Percentiles rank a stretch among this genome's conserved stretches.
Evolutionary conservation across 2,329 filamentous ascomycete genomes (phyloP).

Genomic region (Tolypocladium paradoxum): DNA sequence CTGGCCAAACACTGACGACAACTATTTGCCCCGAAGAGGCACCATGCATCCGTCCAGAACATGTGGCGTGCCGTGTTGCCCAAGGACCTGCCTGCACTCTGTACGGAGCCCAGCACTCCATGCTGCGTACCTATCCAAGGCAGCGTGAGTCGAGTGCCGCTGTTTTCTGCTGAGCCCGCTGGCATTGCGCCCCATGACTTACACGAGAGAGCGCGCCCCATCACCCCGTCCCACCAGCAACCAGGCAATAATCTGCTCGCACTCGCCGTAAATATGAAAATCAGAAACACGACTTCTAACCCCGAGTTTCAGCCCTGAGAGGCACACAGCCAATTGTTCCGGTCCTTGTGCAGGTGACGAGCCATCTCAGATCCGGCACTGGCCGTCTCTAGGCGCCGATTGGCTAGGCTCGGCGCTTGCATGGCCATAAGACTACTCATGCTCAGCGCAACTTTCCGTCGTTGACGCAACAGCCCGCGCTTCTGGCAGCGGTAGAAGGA

Average conservation of each 20-base stretch:
- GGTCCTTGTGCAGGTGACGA: slow-evolving; percentile 4
- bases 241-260: not conserved
- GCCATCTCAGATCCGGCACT: not conserved
- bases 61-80: not conserved
- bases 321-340: not conserved
- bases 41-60: not conserved
- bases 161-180: not conserved
- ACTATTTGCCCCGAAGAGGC: too few relatives aligned
- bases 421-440: not conserved
- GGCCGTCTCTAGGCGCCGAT: not conserved
- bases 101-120: too few relatives aligned
- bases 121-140: too few relatives aligned
- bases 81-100: too few relatives aligned
- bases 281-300: not conserved
- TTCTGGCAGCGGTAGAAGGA: too few relatives aligned
- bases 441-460: not conserved
- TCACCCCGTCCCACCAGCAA: not conserved
- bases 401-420: not conserved
- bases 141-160: not conserved
- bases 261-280: not conserved
- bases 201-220: not conserved
- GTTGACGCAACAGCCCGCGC: not conserved
- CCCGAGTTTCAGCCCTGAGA: not conserved
- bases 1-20: too few relatives aligned
- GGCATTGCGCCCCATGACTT: not conserved